Percentiles rank a stretch among this genome's conserved stretches.
Conservation (phyloP, 1,284 basidiomycete species). For the Boletus sp. region DNA sequence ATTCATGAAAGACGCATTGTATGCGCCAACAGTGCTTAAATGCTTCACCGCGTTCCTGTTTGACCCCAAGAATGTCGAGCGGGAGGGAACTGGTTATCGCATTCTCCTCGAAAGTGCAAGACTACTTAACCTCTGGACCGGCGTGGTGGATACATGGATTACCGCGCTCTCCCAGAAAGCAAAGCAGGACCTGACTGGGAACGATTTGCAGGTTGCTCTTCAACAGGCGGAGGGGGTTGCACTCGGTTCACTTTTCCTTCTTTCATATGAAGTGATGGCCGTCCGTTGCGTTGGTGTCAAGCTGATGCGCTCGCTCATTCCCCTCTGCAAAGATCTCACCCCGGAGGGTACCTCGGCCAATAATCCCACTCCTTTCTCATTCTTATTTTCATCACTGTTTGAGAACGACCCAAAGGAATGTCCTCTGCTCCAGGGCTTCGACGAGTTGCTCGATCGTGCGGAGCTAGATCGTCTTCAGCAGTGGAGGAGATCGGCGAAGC, state of each 20-base stretch:
- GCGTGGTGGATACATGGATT: conserved; percentile 70
- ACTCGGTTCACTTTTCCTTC: conserved; percentile 73
- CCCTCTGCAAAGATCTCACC: conserved; percentile 39
- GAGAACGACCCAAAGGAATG: conserved; percentile 26
- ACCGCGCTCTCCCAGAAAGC: conserved; percentile 42
- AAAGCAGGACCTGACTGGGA: conserved; percentile 39
- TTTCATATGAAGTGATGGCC: conserved; percentile 56
- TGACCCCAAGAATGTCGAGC: conserved; percentile 62
- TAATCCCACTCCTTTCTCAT: conserved; percentile 21
- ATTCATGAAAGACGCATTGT: conserved; percentile 61
- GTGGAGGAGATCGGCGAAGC: conserved; percentile 53
- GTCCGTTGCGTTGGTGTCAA: conserved; percentile 59
- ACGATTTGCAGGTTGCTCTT: conserved; percentile 37
- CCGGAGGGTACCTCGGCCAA: conserved; percentile 31
- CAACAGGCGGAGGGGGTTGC: conserved; percentile 60
- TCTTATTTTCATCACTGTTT: conserved; percentile 46
- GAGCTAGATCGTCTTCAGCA: conserved; percentile 58
- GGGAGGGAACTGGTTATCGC: conserved; percentile 62
- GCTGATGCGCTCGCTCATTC: conserved; percentile 51
- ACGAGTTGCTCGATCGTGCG: conserved; percentile 58
- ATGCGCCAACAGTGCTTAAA: conserved; percentile 62
- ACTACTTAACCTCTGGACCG: conserved; percentile 73
- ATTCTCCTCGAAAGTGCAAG: conserved; percentile 62
- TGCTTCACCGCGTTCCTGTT: conserved; percentile 78
- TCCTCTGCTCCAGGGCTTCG: conserved; percentile 56